Percentiles rank a stretch among this genome's conserved stretches.
These are phyloP conservation scores for Populus tremula DNA, from an alignment of 345 rosid species.

Conservation along the genomic window DNA sequence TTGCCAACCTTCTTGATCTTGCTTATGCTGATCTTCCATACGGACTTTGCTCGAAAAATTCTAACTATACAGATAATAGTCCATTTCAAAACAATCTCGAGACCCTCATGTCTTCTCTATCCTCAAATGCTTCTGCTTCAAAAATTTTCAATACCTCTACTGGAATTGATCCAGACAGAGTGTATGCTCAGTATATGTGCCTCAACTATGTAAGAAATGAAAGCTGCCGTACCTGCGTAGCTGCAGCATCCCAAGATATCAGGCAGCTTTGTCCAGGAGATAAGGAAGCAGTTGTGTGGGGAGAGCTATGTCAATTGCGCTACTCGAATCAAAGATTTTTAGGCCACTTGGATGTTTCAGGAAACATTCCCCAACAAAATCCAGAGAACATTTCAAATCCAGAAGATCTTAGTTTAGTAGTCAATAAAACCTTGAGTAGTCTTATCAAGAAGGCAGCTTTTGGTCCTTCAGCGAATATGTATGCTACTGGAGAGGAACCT, in stretches of 20 bases:
- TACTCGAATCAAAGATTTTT: constrained; percentile 28
- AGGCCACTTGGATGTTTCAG: constrained; percentile 25
- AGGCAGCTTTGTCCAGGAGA: constrained; percentile 20
- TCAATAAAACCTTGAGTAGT: constrained; percentile 22
- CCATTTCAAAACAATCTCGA: constrained; percentile 8
- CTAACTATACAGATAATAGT: not conserved
- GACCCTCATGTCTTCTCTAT: not conserved
- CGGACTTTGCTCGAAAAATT: constrained; percentile 1
- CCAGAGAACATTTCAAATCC: constrained; percentile 19
- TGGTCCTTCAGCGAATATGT: constrained; percentile 7
- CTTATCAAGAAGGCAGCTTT: constrained; percentile 24
- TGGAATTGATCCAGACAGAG: constrained; percentile 18
- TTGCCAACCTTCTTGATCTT: not conserved
- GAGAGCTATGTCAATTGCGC: constrained; percentile 37
- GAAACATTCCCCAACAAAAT: constrained; percentile 23
- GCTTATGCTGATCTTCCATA: constrained; percentile 24
- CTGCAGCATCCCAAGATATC: constrained; percentile 17
- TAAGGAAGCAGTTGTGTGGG: constrained; percentile 35
- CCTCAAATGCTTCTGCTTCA: constrained; percentile 18
- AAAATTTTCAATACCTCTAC: constrained; percentile 9
- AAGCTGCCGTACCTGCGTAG: constrained; percentile 20
- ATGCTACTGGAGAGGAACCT: constrained; percentile 3
- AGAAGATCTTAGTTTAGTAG: constrained; percentile 13
- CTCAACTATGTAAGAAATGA: constrained; percentile 19
- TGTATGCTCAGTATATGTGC: constrained; percentile 41